Evolutionary conservation across 2,329 filamentous ascomycete genomes (phyloP), one percentile per base, ranked within the genome.

Genomic region (Truncatella angustata): DNA sequence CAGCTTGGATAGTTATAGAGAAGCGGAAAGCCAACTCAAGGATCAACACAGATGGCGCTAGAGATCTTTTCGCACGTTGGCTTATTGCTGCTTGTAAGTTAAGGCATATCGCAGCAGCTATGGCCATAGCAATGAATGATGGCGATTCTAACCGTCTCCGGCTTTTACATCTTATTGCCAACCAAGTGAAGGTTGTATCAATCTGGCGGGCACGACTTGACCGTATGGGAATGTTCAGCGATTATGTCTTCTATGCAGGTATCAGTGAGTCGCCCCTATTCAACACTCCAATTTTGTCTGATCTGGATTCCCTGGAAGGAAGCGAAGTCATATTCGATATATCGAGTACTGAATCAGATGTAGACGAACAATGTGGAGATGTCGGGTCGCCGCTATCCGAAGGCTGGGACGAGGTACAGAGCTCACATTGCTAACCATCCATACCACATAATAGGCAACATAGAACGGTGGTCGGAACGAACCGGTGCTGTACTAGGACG

Each of bases 201-300:
- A 23, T 39, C n/a, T 50, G 50, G 26, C 42, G 43, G 4, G 52
- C 52, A 4, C 39, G 52, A 28, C 24, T 50, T 2, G 52, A 47
- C n/a, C 28, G 24, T n/a, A 21, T 50, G n/a, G 52, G 47, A 1
- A 14, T 40, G 14, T 50, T 49, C 26, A 10, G 28, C 2, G 23
- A 28, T 6, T 47, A 45, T 11, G 4, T 54, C 3, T 47, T 30
- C 20, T 18, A 44, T 5, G 20, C 47, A 2, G 47, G 52, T 10
- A 47, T 53, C 20, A 14, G 16, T 24, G 18, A 43, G 45, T 18
- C 28, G 14, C 14, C 28, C 2, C 14, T 32, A 32, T 14, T 1
- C 2, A 7, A 6, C 16, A 10, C 20, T 5, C 12, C 6, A n/a
- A 21, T 20, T 20, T 7, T 3, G 24, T 26, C 40, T 43, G 40